Percentiles rank a stretch among this genome's conserved stretches.
phyloP scores from a whole-genome alignment of 1,139 yeast genomes.

The Lodderomyces orthopsilosis region DNA sequence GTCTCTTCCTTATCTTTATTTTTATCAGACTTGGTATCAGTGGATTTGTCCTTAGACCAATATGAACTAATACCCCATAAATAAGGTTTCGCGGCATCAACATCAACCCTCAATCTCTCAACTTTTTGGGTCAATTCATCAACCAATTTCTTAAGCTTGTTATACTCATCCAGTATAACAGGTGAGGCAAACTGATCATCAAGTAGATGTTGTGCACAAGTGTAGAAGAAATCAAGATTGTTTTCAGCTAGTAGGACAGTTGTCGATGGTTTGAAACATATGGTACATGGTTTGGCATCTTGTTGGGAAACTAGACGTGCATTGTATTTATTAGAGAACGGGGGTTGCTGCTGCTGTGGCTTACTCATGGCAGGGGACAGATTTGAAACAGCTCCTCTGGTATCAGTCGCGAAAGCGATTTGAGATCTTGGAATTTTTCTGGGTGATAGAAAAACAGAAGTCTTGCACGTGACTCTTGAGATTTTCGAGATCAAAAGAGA shows the following conservation, averaged over 20 bases:
- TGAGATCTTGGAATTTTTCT: no score
- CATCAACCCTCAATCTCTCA: constrained; percentile 24
- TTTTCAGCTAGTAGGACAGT: constrained; percentile 56
- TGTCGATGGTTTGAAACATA: constrained; percentile 66
- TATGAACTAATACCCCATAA: constrained; percentile 20
- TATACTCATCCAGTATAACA: constrained; percentile 45
- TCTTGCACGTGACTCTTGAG: neutral
- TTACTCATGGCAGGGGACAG: neutral
- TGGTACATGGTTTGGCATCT: constrained; percentile 57
- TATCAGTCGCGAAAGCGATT: no score
- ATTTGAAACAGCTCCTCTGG: no score
- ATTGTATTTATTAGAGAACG: constrained; percentile 54
- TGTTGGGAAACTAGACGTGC: constrained; percentile 55
- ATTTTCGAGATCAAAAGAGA: no score
- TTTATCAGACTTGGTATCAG: constrained; percentile 15
- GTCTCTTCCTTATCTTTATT: constrained; percentile 11
- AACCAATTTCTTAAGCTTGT: constrained; percentile 38
- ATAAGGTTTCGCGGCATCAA: constrained; percentile 32
- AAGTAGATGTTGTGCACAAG: constrained; percentile 60
- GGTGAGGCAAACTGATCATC: constrained; percentile 66
- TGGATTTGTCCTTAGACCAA: neutral
- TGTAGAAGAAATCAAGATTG: constrained; percentile 63
- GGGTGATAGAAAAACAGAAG: no score
- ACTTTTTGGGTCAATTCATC: constrained; percentile 41
- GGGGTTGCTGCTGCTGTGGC: constrained; percentile 16